Evolutionary conservation across 495 filamentous ascomycete genomes (phyloP).

Genomic region (Podospora didyma): DNA sequence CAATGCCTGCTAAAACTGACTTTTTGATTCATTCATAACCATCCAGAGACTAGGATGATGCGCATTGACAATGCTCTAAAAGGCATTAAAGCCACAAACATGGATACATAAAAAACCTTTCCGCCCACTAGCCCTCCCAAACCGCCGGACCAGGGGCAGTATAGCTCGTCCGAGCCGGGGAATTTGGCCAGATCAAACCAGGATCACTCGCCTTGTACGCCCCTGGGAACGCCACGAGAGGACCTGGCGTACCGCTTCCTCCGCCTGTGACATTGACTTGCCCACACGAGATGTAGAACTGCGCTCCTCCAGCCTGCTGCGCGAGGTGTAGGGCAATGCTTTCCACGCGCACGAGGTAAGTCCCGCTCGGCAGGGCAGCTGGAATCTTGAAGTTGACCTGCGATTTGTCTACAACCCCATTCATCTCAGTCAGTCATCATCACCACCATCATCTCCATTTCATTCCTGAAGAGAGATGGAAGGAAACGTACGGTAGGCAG

Average conservation of each 20-base stretch:
- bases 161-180: slow-evolving; percentile 24
- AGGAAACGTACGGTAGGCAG: slow-evolving; percentile 30
- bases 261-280: slow-evolving; percentile 34
- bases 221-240: slow-evolving; percentile 29
- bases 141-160: slow-evolving; percentile 37
- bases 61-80: no score
- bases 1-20: no score
- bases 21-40: no score
- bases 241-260: slow-evolving; percentile 24
- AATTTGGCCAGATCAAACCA: slow-evolving; percentile 21
- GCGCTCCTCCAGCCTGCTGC: slow-evolving; percentile 30
- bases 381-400: slow-evolving; percentile 23
- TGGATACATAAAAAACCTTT: no score
- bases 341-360: slow-evolving; percentile 35
- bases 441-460: slow-evolving; percentile 1
- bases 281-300: slow-evolving; percentile 35
- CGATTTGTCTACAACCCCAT: background rate
- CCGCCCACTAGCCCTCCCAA: slow-evolving; percentile 14
- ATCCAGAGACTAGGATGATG: no score
- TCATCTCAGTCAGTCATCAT: background rate
- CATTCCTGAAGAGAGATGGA: background rate
- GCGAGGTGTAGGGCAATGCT: slow-evolving; percentile 34
- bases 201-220: slow-evolving; percentile 31
- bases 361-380: slow-evolving; percentile 29
- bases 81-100: no score